Evolutionary conservation across 768 basidiomycete genomes (phyloP), one percentile per base, ranked within the genome.

Genomic region (Podaxis sp.): DNA sequence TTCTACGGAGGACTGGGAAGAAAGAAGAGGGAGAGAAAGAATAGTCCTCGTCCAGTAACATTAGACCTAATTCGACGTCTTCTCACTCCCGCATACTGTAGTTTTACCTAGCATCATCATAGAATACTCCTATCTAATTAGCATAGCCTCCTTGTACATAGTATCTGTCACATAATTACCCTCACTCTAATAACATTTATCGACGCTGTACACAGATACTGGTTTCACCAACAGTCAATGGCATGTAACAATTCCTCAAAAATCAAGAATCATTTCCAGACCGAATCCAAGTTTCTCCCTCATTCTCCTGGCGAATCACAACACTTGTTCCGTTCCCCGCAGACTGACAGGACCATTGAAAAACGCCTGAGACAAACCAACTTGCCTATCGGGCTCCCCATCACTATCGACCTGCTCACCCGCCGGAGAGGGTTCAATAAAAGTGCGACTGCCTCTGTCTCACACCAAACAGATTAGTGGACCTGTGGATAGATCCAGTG

Each of bases 11-110:
- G 55, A 40, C 46, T 28, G 52, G 52, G 8, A 61, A 48, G 52
- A 61, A 54, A 22, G 59, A 63, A 33, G 53, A 53, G 12, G 61
- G 46, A 17, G 61, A 33, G 33, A 49, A 51, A 24, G 55, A 42
- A 30, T 63, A 17, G 19, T 17, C 2, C 3, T 46, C 44, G 17
- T 46, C 17, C 19, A 7, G 15, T 46, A 17, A 9, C 6, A 19
- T 15, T 46, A 4, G 19, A 42, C 13, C 22, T 3, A 3, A 19
- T 38, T 49, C 19, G 48, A n/a, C 17, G 48, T n/a, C 9, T 17
- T 24, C 17, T 12, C 48, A 19, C 19, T 24, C 19, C 3, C n/a
- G 42, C 11, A 24, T 49, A 51, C 8, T 51, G 24, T 51, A 51
- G 7, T 3, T 28, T 11, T 51, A 26, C 49, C 13, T 9, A 11